Conservation (phyloP, 2,329 filamentous ascomycete species). For the Fusarium dimerum region DNA sequence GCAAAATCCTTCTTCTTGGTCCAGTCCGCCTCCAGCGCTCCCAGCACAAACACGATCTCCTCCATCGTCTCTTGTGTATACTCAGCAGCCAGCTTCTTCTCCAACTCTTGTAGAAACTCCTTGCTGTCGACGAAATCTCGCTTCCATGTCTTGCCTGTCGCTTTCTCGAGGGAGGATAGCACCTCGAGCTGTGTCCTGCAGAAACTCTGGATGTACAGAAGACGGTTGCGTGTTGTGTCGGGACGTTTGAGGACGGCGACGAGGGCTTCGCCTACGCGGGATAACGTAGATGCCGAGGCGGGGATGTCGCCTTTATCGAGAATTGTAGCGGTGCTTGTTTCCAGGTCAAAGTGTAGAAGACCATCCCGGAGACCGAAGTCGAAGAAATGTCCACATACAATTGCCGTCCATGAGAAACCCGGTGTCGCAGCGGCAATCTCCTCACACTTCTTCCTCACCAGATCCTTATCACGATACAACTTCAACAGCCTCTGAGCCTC, state of each 20-base stretch:
- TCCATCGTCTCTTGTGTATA: conserved; percentile 38
- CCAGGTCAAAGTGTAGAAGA: conserved; percentile 45
- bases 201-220: conserved; percentile 49
- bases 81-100: conserved; percentile 40
- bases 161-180: conserved; percentile 51
- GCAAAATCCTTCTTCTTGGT: conserved; percentile 44
- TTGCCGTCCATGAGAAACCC: conserved; percentile 52
- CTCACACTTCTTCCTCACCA: conserved; percentile 34
- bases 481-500: conserved; percentile 35
- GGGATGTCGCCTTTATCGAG: conserved; percentile 52
- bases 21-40: conserved; percentile 51
- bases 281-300: conserved; percentile 52
- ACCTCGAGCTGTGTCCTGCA: conserved; percentile 49
- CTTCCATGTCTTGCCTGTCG: conserved; percentile 44
- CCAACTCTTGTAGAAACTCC: conserved; percentile 41
- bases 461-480: conserved; percentile 38
- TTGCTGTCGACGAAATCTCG: conserved; percentile 37
- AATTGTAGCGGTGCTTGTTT: conserved; percentile 44
- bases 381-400: conserved; percentile 46
- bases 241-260: conserved; percentile 50
- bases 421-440: conserved; percentile 33
- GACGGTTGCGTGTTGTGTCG: conserved; percentile 52
- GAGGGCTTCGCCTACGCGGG: conserved; percentile 49
- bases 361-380: conserved; percentile 50
- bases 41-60: conserved; percentile 52